Evolutionary conservation across 306 rosid genomes (phyloP), one percentile per base, ranked within the genome.

Genomic region (Pachyrhizus erosus): DNA sequence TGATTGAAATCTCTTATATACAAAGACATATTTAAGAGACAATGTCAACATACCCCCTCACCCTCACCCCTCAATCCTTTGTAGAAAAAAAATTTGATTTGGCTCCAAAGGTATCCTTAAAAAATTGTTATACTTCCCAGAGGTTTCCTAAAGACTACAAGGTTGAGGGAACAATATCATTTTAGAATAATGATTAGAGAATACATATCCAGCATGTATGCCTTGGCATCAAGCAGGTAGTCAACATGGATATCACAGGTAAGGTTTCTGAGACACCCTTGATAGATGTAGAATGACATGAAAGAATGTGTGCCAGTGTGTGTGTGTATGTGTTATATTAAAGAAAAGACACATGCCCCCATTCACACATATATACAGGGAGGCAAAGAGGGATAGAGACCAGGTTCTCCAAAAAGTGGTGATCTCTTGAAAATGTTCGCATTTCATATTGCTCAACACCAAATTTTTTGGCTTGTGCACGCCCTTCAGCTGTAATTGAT

Each of bases 391-490:
- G 70, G 73, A 74, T 87, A 87, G 37, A 82, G 14, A 96, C 98
- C 98, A 93, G 84, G 80, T 92, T 96, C 85, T 96, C 99, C 74
- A 96, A 88, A 77, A 84, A 61, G 29, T 82, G 78, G 0, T 90
- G 91, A 86, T 96, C 99, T 84, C 84, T 90, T 46, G 94, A 93
- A 86, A 96, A 93, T 74, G 90, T 90, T 31, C 94, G 89, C 99
- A 96, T 96, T 88, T 96, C 99, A 86, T 83, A 92, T 80, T 91
- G 99, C 87, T 96, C 99, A 11, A 91, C 97, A 13, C 99, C 99
- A 80, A 91, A 96, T 49, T 70, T 90, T 84, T 96, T 90, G 74
- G 89, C 98, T 78, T 96, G 99, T 75, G 85, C 97, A 64, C 94
- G 96, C 55, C 99, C 99, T 93, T 93, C 99, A 14, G 76, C 9